Evolutionary conservation across 2,329 filamentous ascomycete species (phyloP).

Genomic region (Calonectria henricotiae): DNA sequence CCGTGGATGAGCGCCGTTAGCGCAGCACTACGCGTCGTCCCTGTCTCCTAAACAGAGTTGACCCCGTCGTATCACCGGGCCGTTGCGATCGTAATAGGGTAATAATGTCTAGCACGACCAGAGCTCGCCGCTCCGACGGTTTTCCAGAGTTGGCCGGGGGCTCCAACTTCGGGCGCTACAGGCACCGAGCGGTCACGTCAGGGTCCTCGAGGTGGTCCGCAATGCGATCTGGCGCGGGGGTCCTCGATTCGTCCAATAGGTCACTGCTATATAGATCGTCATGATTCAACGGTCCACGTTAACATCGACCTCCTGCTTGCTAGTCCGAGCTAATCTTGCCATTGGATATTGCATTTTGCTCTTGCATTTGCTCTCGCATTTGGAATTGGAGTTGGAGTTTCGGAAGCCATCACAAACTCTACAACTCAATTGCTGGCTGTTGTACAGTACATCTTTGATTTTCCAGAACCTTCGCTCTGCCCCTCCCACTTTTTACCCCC

Average conservation of each 20-base stretch:
- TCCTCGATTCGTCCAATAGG: slow-evolving; percentile 42
- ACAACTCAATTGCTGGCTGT: slow-evolving; percentile 1
- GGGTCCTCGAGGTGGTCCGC: slow-evolving; percentile 47
- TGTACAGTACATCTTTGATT: too few species aligned
- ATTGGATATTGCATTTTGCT: too few species aligned
- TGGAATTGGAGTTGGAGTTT: slow-evolving; percentile 4
- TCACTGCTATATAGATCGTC: slow-evolving; percentile 37
- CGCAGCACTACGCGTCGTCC: slow-evolving; percentile 17
- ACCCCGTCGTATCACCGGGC: slow-evolving; percentile 31
- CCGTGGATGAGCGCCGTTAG: slow-evolving; percentile 39
- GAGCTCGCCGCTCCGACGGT: slow-evolving; percentile 4
- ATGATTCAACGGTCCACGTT: slow-evolving; percentile 4
- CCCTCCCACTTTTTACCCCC: not conserved
- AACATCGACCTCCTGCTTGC: not conserved
- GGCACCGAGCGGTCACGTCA: slow-evolving; percentile 37
- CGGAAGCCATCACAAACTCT: slow-evolving; percentile 9
- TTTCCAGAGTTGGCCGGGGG: slow-evolving; percentile 19
- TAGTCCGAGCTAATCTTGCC: too few species aligned
- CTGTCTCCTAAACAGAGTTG: not conserved
- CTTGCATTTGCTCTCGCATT: not conserved
- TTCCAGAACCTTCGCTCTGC: slow-evolving; percentile 16
- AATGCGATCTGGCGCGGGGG: slow-evolving; percentile 40
- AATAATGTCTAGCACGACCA: slow-evolving; percentile 3
- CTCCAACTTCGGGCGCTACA: slow-evolving; percentile 44
- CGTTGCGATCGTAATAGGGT: slow-evolving; percentile 30